phyloP scores from a whole-genome alignment of 208 protist genomes.

The Trypanosoma melophagium region DNA sequence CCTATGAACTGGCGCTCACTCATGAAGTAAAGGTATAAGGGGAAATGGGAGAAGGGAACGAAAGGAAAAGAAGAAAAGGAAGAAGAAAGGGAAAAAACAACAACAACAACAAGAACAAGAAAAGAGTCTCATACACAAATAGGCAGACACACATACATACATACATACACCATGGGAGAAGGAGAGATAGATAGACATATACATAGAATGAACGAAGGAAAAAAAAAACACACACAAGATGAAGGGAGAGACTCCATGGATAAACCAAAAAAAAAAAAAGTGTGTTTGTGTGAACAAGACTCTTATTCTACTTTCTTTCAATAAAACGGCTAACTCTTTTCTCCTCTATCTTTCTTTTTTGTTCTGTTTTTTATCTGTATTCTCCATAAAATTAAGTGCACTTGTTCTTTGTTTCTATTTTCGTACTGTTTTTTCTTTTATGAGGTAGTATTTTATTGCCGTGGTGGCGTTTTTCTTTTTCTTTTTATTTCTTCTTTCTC shows the following conservation, averaged over 20 bases:
- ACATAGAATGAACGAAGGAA: background rate
- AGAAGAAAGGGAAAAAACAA: slow-evolving; percentile 5
- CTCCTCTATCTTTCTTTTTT: slow-evolving; percentile 14
- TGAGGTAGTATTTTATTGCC: background rate
- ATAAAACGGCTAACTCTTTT: slow-evolving; percentile 12
- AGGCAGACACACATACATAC: background rate
- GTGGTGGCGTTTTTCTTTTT: background rate
- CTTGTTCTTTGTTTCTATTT: background rate
- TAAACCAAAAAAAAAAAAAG: background rate
- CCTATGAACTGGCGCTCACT: slow-evolving; percentile 94
- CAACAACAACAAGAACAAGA: slow-evolving; percentile 6
- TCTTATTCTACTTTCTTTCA: background rate
- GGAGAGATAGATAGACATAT: background rate
- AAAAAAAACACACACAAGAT: slow-evolving; percentile 4
- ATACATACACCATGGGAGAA: background rate
- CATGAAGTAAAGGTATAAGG: slow-evolving; percentile 61
- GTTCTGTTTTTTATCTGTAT: background rate
- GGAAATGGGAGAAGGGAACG: background rate
- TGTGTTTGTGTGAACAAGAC: background rate
- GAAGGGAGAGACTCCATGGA: slow-evolving; percentile 2
- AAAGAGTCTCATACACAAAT: background rate
- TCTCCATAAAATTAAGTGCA: too few species aligned
- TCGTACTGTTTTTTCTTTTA: background rate
- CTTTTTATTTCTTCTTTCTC: background rate
- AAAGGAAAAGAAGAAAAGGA: slow-evolving; percentile 6